Conservation (phyloP, 2,329 filamentous ascomycete genomes). For the Penicillium rolfsii region DNA sequence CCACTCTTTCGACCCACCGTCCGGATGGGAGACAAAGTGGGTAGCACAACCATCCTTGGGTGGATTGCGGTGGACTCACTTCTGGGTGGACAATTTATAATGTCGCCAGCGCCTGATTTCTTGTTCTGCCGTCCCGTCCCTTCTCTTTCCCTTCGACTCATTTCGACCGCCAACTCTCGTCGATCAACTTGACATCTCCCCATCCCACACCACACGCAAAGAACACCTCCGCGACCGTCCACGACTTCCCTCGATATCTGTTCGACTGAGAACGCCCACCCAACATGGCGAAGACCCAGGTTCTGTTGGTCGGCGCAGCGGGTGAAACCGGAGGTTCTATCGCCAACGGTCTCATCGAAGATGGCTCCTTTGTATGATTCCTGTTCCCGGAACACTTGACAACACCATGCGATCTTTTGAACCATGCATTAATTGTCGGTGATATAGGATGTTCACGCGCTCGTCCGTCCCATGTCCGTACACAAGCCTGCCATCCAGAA, state of each 20-base stretch:
- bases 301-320: conserved; percentile 44
- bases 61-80: conserved; percentile 20
- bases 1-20: conserved; percentile 39
- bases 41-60: conserved; percentile 34
- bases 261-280: conserved; percentile 10
- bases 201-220: background rate
- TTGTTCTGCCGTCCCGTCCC: conserved; percentile 20
- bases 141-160: conserved; percentile 13
- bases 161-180: background rate
- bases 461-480: conserved; percentile 53
- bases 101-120: conserved; percentile 33
- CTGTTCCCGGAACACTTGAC: background rate
- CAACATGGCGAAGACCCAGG: conserved; percentile 42
- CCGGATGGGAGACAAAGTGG: conserved; percentile 38
- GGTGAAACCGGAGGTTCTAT: conserved; percentile 48
- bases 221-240: background rate
- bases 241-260: background rate
- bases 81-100: conserved; percentile 36
- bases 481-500: conserved; percentile 50
- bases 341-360: conserved; percentile 42
- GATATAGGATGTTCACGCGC: conserved; percentile 52
- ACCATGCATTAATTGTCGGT: background rate
- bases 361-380: conserved; percentile 30
- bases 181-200: conserved; percentile 1
- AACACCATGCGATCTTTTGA: background rate